phyloP scores from a whole-genome alignment of 2,329 filamentous ascomycete genomes.

The Lachnellula subtilissima region DNA sequence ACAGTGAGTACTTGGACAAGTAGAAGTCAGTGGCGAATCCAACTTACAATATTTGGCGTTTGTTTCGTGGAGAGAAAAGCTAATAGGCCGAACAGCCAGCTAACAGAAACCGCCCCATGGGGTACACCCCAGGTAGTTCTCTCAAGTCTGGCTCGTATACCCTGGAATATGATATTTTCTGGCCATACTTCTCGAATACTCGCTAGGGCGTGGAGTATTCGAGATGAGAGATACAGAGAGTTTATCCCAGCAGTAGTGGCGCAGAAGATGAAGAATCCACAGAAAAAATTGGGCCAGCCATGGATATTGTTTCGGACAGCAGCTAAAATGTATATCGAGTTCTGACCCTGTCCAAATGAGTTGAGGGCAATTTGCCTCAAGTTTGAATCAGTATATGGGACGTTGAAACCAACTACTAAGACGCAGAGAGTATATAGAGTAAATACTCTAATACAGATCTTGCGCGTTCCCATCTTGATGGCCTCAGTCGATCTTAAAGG shows the following conservation, averaged over 20 bases:
- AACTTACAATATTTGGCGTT: constrained; percentile 9
- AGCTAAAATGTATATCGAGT: constrained; percentile 37
- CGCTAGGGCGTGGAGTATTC: constrained; percentile 40
- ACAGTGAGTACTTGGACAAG: background rate
- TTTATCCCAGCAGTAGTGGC: constrained; percentile 39
- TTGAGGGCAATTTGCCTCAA: constrained; percentile 7
- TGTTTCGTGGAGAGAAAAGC: constrained; percentile 34
- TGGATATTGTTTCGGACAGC: constrained; percentile 36
- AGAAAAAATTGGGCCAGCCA: constrained; percentile 38
- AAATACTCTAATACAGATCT: constrained; percentile 40
- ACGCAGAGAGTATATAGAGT: constrained; percentile 39
- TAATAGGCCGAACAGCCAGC: constrained; percentile 35
- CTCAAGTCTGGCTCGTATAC: constrained; percentile 31
- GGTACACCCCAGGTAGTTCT: constrained; percentile 36
- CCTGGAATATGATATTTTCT: constrained; percentile 29
- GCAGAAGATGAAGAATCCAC: constrained; percentile 42
- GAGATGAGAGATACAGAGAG: constrained; percentile 38
- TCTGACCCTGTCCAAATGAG: constrained; percentile 27
- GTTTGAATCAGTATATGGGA: constrained; percentile 36
- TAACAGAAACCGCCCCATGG: constrained; percentile 34
- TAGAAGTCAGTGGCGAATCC: constrained; percentile 12
- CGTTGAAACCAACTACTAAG: constrained; percentile 39
- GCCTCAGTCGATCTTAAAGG: constrained; percentile 36
- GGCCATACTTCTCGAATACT: constrained; percentile 37
- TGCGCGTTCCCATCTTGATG: constrained; percentile 41